These are phyloP conservation scores for Jacaranda mimosifolia DNA, from an alignment of 257 asterid species.

Conservation along the genomic window DNA sequence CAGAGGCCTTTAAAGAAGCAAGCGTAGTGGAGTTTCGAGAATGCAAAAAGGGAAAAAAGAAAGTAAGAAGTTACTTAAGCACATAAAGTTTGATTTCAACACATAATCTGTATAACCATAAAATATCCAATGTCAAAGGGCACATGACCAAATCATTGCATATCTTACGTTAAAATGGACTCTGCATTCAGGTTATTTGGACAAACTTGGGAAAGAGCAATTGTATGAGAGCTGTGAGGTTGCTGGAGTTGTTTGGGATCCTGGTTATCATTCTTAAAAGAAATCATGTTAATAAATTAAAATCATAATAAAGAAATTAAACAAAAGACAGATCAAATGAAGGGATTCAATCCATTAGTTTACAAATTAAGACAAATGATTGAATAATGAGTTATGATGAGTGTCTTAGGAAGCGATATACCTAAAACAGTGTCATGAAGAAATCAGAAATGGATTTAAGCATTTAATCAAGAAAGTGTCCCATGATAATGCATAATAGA, in stretches of 20 bases:
- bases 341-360: neutral
- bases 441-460: neutral
- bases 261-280: conserved; percentile 59
- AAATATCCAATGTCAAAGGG: conserved; percentile 13
- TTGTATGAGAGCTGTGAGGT: conserved; percentile 84
- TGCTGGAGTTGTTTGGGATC: conserved; percentile 87
- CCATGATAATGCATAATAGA: neutral
- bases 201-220: conserved; percentile 79
- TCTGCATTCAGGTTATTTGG: conserved; percentile 85
- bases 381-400: conserved; percentile 15
- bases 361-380: conserved; percentile 19
- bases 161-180: conserved; percentile 80
- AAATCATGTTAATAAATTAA: conserved; percentile 31
- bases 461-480: conserved; percentile 19
- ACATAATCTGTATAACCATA: conserved; percentile 26
- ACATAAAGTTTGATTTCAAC: conserved; percentile 21
- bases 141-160: conserved; percentile 29
- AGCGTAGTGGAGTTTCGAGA: conserved; percentile 8
- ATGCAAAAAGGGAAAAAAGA: neutral
- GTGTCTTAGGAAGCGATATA: neutral
- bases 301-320: conserved; percentile 19
- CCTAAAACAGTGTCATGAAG: conserved; percentile 2
- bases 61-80: conserved; percentile 26
- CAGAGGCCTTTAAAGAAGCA: conserved; percentile 74
- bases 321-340: conserved; percentile 15